Evolutionary conservation across 805 yeast genomes (phyloP).

Genomic region (Sugiyamaella chiloensis): DNA sequence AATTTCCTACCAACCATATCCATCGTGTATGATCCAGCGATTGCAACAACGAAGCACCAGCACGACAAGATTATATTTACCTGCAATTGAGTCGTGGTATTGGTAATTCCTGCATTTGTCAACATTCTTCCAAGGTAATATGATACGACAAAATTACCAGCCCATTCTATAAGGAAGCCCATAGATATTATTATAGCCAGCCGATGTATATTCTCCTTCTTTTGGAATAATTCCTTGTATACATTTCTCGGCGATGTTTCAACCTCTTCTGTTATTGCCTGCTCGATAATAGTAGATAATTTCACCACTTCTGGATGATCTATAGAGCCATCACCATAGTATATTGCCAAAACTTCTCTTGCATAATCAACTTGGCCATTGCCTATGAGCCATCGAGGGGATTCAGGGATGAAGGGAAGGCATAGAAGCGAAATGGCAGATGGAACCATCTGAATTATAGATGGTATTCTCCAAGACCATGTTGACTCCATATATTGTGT

Average conservation of each 20-base stretch:
- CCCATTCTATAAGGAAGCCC: conserved; percentile 17
- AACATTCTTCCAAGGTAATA: conserved; percentile 52
- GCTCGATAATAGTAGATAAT: conserved; percentile 22
- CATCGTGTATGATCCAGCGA: conserved; percentile 5
- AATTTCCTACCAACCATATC: conserved; percentile 11
- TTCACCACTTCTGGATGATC: conserved; percentile 16
- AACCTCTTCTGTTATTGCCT: conserved; percentile 19
- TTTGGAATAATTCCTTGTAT: not conserved
- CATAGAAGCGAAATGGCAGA: conserved; percentile 49
- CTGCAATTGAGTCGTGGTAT: conserved; percentile 19
- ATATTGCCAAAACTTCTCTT: conserved; percentile 36
- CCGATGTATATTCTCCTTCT: conserved; percentile 15
- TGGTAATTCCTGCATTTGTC: conserved; percentile 50
- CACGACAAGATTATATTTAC: conserved; percentile 21
- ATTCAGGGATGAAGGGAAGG: conserved; percentile 66
- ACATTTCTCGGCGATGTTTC: not conserved
- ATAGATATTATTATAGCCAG: conserved; percentile 12
- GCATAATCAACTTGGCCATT: conserved; percentile 46
- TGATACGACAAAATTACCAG: conserved; percentile 20
- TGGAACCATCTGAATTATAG: conserved; percentile 64
- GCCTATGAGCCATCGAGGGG: conserved; percentile 62
- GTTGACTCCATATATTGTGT: conserved; percentile 37
- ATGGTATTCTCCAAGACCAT: conserved; percentile 71
- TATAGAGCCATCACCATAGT: conserved; percentile 28
- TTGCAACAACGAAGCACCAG: conserved; percentile 3